These are phyloP conservation scores for Carallia pectinifolia DNA, from an alignment of 345 rosid genomes.

Conservation along the genomic window DNA sequence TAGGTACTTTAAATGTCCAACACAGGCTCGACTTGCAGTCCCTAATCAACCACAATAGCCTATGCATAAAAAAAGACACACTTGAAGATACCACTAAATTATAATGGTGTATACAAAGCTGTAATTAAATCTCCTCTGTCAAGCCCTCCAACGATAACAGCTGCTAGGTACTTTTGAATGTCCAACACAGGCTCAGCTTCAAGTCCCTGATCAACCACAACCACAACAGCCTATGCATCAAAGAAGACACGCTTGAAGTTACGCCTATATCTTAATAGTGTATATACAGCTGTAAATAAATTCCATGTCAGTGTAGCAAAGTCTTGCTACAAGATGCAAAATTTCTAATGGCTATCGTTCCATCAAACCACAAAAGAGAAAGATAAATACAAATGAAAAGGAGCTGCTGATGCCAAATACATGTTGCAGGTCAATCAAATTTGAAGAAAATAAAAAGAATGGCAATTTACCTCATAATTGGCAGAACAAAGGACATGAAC, in stretches of 20 bases:
- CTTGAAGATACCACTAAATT: no score
- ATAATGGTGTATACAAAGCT: no score
- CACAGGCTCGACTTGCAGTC: no score
- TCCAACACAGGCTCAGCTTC: constrained; percentile 71
- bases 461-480: constrained; percentile 72
- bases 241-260: constrained; percentile 12
- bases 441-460: constrained; percentile 18
- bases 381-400: constrained; percentile 33
- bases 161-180: constrained; percentile 71
- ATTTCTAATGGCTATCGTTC: no score
- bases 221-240: constrained; percentile 67
- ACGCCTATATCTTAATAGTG: constrained; percentile 58
- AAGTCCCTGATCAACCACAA: constrained; percentile 82
- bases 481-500: constrained; percentile 79
- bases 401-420: neutral
- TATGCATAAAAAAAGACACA: no score
- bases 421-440: neutral
- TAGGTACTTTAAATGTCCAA: no score
- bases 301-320: constrained; percentile 41
- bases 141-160: constrained; percentile 66
- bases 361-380: no score
- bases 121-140: constrained; percentile 11
- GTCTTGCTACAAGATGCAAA: no score
- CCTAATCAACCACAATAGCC: no score
- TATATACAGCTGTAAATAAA: constrained; percentile 61